phyloP scores from a whole-genome alignment of 176 grass and related monocot species.

The Rhynchospora tenuis region DNA sequence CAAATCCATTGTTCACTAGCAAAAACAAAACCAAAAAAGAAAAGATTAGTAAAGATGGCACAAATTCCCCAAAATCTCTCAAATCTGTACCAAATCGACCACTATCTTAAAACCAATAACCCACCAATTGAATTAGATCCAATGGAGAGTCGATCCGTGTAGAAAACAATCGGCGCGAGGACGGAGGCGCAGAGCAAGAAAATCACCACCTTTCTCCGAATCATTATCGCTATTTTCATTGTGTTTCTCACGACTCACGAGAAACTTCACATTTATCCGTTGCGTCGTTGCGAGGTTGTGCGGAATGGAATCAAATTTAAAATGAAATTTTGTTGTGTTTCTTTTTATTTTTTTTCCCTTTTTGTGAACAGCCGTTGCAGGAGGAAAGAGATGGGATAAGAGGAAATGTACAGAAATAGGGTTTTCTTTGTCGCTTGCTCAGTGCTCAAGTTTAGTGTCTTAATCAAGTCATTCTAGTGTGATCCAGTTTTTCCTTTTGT shows the following conservation, averaged over 20 bases:
- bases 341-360: not conserved
- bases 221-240: conserved; percentile 15
- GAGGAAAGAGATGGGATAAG: conserved; percentile 9
- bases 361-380: not conserved
- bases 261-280: not conserved
- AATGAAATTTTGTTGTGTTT: not conserved
- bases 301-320: not conserved
- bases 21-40: not conserved
- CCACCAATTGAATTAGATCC: conserved; percentile 30
- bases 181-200: conserved; percentile 38
- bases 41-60: not conserved
- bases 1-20: conserved; percentile 29
- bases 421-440: not conserved
- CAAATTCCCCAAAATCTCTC: not conserved
- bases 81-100: not conserved
- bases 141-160: conserved; percentile 42
- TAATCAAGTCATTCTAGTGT: not conserved
- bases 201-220: conserved; percentile 32
- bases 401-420: not conserved
- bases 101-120: not conserved
- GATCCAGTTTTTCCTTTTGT: not conserved
- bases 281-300: not conserved
- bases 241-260: not conserved
- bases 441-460: not conserved
- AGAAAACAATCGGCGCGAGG: conserved; percentile 40